Conservation (phyloP, 176 grass and related monocot genomes). For the Coix lacrymajobi region DNA sequence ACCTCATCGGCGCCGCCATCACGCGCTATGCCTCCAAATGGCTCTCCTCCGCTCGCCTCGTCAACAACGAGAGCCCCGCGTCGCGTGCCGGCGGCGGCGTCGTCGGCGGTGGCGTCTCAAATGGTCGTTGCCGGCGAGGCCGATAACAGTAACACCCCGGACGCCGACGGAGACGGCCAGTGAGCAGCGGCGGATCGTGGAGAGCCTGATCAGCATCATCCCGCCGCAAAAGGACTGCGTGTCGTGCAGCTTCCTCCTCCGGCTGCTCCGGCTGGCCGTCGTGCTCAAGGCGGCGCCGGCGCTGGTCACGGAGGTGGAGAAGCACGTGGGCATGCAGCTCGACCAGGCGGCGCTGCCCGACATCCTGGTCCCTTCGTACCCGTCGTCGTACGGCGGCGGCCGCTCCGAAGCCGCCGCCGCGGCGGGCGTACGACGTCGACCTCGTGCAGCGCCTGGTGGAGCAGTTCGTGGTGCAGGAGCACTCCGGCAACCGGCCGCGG, state of each 20-base stretch:
- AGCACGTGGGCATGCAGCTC: conserved; percentile 79
- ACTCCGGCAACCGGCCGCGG: conserved; percentile 13
- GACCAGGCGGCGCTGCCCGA: conserved; percentile 68
- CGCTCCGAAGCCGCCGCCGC: conserved; percentile 55
- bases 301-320: conserved; percentile 77
- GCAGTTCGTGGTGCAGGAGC: conserved; percentile 92
- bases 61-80: conserved; percentile 9
- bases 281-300: conserved; percentile 71
- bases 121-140: conserved; percentile 43
- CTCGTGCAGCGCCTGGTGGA: conserved; percentile 86
- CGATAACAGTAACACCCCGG: background rate
- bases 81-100: conserved; percentile 31
- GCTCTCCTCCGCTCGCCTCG: conserved; percentile 10
- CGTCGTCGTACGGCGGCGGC: conserved; percentile 40
- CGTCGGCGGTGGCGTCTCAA: conserved; percentile 36
- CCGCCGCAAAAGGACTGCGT: conserved; percentile 76
- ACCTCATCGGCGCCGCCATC: conserved; percentile 65
- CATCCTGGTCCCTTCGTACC: conserved; percentile 59
- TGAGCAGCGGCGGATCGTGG: conserved; percentile 84
- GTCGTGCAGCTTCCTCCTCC: conserved; percentile 75
- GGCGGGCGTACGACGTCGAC: conserved; percentile 91
- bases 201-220: conserved; percentile 95
- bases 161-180: conserved; percentile 4
- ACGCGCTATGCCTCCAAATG: conserved; percentile 60
- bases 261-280: conserved; percentile 61